Percentiles rank a stretch among this genome's conserved stretches.
phyloP scores from a whole-genome alignment of 306 rosid species.

The Purshia tridentata region DNA sequence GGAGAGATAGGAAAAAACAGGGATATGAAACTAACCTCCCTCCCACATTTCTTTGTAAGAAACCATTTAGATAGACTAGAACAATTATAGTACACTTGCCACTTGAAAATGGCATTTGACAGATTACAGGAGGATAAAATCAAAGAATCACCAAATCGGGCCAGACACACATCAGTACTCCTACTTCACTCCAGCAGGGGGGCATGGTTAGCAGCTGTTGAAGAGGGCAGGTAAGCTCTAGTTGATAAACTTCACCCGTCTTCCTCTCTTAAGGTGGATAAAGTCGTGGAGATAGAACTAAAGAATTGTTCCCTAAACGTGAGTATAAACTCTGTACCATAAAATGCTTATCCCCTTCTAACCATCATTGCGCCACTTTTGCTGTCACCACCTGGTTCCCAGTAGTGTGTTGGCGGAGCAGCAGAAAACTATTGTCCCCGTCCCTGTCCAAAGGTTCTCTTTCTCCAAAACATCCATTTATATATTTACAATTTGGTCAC shows the following conservation, averaged over 20 bases:
- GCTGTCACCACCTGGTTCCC: constrained; percentile 33
- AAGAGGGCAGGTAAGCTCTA: constrained; percentile 32
- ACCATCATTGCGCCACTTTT: constrained; percentile 26
- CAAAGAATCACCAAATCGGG: constrained; percentile 59
- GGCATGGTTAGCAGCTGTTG: constrained; percentile 43
- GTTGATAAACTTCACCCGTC: constrained; percentile 28
- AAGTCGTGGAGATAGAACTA: constrained; percentile 21
- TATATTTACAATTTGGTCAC: constrained; percentile 45
- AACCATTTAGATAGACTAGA: constrained; percentile 36
- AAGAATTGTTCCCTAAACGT: constrained; percentile 32
- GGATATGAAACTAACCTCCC: constrained; percentile 33
- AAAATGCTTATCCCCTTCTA: constrained; percentile 39
- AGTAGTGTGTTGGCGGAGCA: constrained; percentile 32
- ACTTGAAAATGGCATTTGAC: constrained; percentile 39
- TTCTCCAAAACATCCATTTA: constrained; percentile 30
- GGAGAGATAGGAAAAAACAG: constrained; percentile 2
- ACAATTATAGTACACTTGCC: constrained; percentile 57
- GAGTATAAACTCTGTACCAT: constrained; percentile 33
- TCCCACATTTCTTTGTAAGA: constrained; percentile 42
- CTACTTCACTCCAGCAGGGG: constrained; percentile 23
- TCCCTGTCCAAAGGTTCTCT: constrained; percentile 26
- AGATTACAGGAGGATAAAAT: constrained; percentile 45
- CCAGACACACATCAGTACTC: constrained; percentile 27
- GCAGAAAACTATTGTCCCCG: constrained; percentile 31
- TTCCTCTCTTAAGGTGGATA: constrained; percentile 20